Percentiles rank a stretch among this genome's conserved stretches.
Conservation (phyloP, 305 asterid genomes). For the Coffea humblotiana region DNA sequence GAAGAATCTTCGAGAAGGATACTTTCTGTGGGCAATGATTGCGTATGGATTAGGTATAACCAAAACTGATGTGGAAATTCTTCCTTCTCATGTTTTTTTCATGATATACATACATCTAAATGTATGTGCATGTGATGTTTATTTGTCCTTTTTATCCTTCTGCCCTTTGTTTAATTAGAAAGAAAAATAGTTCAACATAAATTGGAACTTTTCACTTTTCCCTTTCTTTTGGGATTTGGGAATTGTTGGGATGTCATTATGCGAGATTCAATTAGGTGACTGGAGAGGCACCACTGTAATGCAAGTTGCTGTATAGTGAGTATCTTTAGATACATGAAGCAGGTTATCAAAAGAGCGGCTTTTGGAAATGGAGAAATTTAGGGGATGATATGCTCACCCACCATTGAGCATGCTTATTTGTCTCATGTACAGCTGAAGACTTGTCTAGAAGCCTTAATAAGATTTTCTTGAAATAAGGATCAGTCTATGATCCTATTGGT, state of each 20-base stretch:
- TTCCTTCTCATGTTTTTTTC: conserved; percentile 1
- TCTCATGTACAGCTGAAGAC: neutral
- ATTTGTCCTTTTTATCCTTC: neutral
- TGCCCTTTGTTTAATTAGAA: neutral
- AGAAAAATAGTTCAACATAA: neutral
- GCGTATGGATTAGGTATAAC: conserved; percentile 87
- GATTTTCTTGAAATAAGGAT: neutral
- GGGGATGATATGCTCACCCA: neutral
- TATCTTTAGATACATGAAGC: neutral
- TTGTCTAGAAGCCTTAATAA: neutral
- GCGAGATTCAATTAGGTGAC: neutral
- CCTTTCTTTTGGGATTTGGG: neutral
- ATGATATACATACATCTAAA: neutral
- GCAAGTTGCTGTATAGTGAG: neutral
- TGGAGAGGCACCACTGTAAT: neutral
- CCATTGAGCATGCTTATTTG: neutral
- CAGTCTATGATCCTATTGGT: neutral
- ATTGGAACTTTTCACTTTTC: neutral
- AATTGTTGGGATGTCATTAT: neutral
- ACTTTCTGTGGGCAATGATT: conserved; percentile 87
- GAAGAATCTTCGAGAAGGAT: conserved; percentile 70
- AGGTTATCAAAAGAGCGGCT: neutral
- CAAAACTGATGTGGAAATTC: conserved; percentile 9
- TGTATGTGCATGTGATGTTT: neutral
- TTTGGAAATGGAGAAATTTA: neutral